Conservation (phyloP, 2,329 filamentous ascomycete species). For the Calycina marina region DNA sequence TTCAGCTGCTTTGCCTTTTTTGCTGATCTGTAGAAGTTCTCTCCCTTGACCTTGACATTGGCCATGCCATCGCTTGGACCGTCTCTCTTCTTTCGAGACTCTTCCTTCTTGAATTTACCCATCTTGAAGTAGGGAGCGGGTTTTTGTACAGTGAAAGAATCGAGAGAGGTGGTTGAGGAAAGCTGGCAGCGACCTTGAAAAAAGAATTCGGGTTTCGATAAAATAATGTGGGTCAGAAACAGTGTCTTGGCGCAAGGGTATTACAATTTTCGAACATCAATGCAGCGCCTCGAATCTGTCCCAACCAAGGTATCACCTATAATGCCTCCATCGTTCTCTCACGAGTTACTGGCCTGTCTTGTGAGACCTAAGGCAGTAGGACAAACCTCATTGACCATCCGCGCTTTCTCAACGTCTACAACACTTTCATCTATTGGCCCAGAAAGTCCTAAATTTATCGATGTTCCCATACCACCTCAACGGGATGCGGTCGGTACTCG, state of each 20-base stretch:
- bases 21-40: conserved; percentile 85
- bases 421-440: conserved; percentile 45
- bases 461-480: conserved; percentile 65
- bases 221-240: no score
- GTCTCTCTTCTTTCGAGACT: conserved; percentile 66
- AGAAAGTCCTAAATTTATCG: conserved; percentile 78
- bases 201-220: no score
- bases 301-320: not conserved
- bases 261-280: conserved; percentile 2
- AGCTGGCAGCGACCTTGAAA: no score
- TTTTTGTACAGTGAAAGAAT: conserved; percentile 7
- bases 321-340: conserved; percentile 19
- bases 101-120: conserved; percentile 90
- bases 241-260: no score
- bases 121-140: conserved; percentile 33
- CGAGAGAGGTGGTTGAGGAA: conserved; percentile 5
- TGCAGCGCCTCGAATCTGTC: not conserved
- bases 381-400: conserved; percentile 20
- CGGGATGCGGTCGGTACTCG: conserved; percentile 27
- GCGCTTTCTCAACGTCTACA: conserved; percentile 32
- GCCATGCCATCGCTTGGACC: conserved; percentile 79
- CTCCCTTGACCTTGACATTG: conserved; percentile 88
- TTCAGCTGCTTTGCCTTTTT: conserved; percentile 90
- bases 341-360: conserved; percentile 18
- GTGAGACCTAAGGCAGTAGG: conserved; percentile 13